Evolutionary conservation across 2,329 filamentous ascomycete species (phyloP).

Genomic region (Emergomyces orientalis): DNA sequence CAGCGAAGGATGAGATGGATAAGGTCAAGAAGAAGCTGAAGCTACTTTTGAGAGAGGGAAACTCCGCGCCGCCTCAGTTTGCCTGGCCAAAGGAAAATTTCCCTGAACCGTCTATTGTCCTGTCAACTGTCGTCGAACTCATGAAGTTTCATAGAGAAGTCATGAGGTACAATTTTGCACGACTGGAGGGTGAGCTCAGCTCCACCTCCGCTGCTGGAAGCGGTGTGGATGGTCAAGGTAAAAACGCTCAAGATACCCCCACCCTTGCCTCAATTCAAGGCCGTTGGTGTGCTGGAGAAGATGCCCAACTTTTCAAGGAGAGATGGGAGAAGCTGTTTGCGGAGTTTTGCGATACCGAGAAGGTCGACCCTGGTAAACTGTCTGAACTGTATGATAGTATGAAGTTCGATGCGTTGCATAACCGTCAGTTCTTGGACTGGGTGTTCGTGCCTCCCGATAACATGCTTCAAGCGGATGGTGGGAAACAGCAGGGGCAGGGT

Average conservation of each 20-base stretch:
- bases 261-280: conserved; percentile 66
- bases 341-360: conserved; percentile 93
- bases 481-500: conserved; percentile 18
- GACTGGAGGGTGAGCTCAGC: conserved; percentile 45
- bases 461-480: conserved; percentile 61
- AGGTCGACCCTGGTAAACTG: conserved; percentile 97
- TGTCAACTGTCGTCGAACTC: conserved; percentile 81
- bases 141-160: conserved; percentile 97
- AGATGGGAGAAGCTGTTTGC: conserved; percentile 97
- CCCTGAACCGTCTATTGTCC: conserved; percentile 87
- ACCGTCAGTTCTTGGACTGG: conserved; percentile 93
- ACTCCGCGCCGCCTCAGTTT: conserved; percentile 86
- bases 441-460: conserved; percentile 79
- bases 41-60: conserved; percentile 80
- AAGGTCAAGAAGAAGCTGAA: conserved; percentile 99
- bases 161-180: conserved; percentile 88
- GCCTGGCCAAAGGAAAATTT: conserved; percentile 92
- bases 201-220: conserved; percentile 13
- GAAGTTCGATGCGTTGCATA: conserved; percentile 98
- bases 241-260: conserved; percentile 35
- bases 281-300: conserved; percentile 93
- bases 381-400: conserved; percentile 98
- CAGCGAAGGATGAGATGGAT: conserved; percentile 98
- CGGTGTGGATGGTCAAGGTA: conserved; percentile 14
- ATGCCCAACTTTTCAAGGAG: conserved; percentile 87